Conservation (phyloP, 108 stramenopile genomes). For the Nitzschia sp. region DNA sequence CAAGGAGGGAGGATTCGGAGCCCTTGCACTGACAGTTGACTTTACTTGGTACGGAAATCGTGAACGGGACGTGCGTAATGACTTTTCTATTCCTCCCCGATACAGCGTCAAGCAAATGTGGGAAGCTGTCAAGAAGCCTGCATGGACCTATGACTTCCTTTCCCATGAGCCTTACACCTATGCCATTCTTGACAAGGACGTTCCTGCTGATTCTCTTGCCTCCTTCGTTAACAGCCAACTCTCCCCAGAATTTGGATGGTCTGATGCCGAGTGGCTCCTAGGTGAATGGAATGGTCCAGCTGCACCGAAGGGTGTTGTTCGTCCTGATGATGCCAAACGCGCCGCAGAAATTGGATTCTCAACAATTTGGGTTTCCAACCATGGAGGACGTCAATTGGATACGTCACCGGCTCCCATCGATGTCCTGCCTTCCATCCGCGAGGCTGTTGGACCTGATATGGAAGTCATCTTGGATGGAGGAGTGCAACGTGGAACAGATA, state of each 20-base stretch:
- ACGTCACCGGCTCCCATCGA: slow-evolving; percentile 94
- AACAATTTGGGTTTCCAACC: slow-evolving; percentile 97
- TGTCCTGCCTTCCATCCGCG: slow-evolving; percentile 91
- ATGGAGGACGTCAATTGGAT: slow-evolving; percentile 96
- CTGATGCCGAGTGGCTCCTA: slow-evolving; percentile 95
- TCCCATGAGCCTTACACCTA: slow-evolving; percentile 88
- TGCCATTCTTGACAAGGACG: slow-evolving; percentile 86
- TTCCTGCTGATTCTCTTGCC: slow-evolving; percentile 90
- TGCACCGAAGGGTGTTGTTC: slow-evolving; percentile 94
- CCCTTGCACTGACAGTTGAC: slow-evolving; percentile 94
- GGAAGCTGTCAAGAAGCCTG: slow-evolving; percentile 85
- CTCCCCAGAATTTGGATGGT: slow-evolving; percentile 92
- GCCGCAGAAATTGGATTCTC: slow-evolving; percentile 93
- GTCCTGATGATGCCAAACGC: slow-evolving; percentile 91
- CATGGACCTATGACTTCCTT: slow-evolving; percentile 90
- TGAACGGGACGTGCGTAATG: slow-evolving; percentile 94
- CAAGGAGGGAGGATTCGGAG: slow-evolving; percentile 92
- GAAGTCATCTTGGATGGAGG: slow-evolving; percentile 97
- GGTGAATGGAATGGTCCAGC: slow-evolving; percentile 89
- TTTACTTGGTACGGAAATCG: slow-evolving; percentile 96
- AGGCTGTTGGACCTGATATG: slow-evolving; percentile 87
- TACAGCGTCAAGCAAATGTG: slow-evolving; percentile 77
- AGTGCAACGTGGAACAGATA: slow-evolving; percentile 96
- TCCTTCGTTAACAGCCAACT: slow-evolving; percentile 95
- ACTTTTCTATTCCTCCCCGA: slow-evolving; percentile 94